Evolutionary conservation across 306 rosid genomes (phyloP).

Genomic region (Cyamopsis tetragonoloba): DNA sequence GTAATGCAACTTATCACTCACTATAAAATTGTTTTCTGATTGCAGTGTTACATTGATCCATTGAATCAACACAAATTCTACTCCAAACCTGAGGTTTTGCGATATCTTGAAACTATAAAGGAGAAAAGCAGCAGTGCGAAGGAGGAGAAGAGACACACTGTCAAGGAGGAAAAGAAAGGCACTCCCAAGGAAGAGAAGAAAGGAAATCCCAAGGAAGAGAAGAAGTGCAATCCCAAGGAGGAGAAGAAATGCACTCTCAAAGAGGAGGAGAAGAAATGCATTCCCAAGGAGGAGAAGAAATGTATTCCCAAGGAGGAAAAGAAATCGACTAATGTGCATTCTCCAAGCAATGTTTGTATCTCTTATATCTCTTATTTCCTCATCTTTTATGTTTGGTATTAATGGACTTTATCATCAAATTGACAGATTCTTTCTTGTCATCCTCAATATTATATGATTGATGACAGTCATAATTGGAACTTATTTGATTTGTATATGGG

Average conservation of each 20-base stretch:
- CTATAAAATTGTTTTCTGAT: conserved; percentile 19
- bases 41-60: conserved; percentile 81
- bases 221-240: conserved; percentile 25
- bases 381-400: background rate
- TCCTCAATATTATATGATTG: conserved; percentile 8
- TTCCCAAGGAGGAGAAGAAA: conserved; percentile 30
- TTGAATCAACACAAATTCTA: conserved; percentile 52
- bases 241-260: conserved; percentile 18
- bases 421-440: background rate
- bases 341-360: conserved; percentile 51
- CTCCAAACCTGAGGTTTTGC: conserved; percentile 83
- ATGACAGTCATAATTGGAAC: conserved; percentile 13
- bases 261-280: conserved; percentile 14
- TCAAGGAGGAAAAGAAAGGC: background rate
- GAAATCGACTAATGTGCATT: conserved; percentile 18
- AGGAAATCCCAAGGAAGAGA: conserved; percentile 27
- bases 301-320: conserved; percentile 32
- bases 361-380: conserved; percentile 5
- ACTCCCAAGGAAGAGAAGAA: conserved; percentile 33
- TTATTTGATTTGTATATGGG: too few species aligned
- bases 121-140: conserved; percentile 27
- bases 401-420: background rate
- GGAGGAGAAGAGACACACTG: conserved; percentile 31
- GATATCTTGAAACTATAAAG: conserved; percentile 54
- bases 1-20: conserved; percentile 7